phyloP scores from a whole-genome alignment of 768 basidiomycete genomes.

The Phylloporus rhodoxanthus region DNA sequence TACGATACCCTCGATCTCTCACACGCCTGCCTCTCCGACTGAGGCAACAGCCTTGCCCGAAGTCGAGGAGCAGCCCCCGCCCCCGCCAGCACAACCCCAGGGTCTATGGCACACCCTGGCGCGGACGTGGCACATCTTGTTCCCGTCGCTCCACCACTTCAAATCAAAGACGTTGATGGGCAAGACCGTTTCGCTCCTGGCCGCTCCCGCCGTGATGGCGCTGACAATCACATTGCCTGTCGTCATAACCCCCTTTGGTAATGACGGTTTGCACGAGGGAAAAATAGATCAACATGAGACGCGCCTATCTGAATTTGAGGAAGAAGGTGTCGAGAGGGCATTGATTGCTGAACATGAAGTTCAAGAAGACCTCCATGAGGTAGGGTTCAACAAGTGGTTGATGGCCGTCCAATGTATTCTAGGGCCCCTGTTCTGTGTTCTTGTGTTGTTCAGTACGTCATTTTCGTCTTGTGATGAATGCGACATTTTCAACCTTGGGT shows the following conservation, averaged over 20 bases:
- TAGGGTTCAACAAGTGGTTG: conserved; percentile 73
- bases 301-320: conserved; percentile 64
- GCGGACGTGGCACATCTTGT: conserved; percentile 57
- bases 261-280: conserved; percentile 14
- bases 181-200: conserved; percentile 69
- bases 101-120: conserved; percentile 31
- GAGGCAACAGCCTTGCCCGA: conserved; percentile 41
- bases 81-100: conserved; percentile 39
- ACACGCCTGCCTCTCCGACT: conserved; percentile 43
- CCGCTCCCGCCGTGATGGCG: conserved; percentile 78
- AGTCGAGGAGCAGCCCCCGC: conserved; percentile 38
- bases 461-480: background rate
- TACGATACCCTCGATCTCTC: conserved; percentile 51
- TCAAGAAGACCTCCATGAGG: conserved; percentile 60
- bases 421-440: conserved; percentile 73
- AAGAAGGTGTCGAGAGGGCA: conserved; percentile 63
- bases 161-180: conserved; percentile 61
- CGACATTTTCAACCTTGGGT: background rate
- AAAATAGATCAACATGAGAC: conserved; percentile 33
- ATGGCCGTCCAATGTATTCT: conserved; percentile 78
- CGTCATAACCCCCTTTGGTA: conserved; percentile 57
- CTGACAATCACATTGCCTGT: conserved; percentile 91
- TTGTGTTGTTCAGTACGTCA: conserved; percentile 70
- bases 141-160: conserved; percentile 81
- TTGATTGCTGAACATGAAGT: conserved; percentile 72